A percentile compares a stretch with the other conserved stretches of the same genome.
Evolutionary conservation across 495 filamentous ascomycete species (phyloP).

Genomic region (Clavariopsis aquatica): DNA sequence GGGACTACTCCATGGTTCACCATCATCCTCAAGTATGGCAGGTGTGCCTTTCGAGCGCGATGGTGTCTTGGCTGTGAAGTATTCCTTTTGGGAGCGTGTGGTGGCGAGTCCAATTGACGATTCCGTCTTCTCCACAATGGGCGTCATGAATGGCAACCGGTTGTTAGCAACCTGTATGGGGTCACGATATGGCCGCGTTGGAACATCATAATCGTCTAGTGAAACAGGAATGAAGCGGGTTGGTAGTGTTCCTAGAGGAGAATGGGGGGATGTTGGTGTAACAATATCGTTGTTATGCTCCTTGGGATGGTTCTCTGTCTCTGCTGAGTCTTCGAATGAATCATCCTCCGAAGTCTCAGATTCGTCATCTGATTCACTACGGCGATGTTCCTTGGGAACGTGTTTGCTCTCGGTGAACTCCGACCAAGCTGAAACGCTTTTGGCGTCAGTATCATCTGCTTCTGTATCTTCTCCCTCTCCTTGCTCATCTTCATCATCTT

Average conservation of each 20-base stretch:
- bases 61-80: constrained; percentile 72
- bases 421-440: constrained; percentile 79
- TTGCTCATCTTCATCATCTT: constrained; percentile 50
- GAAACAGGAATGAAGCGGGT: constrained; percentile 66
- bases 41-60: constrained; percentile 55
- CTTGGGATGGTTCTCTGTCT: constrained; percentile 17
- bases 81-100: constrained; percentile 52
- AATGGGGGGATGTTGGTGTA: constrained; percentile 49
- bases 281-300: constrained; percentile 33
- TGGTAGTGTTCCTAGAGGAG: constrained; percentile 44
- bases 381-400: constrained; percentile 54
- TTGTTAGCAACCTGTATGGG: constrained; percentile 75
- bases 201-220: constrained; percentile 79
- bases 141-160: constrained; percentile 95
- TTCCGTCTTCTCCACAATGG: constrained; percentile 94
- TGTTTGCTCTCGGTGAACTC: constrained; percentile 77
- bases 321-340: constrained; percentile 14
- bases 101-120: constrained; percentile 71
- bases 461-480: constrained; percentile 52
- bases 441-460: constrained; percentile 51
- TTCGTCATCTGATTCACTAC: constrained; percentile 37
- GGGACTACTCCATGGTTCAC: constrained; percentile 68
- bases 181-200: constrained; percentile 73
- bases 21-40: constrained; percentile 50
- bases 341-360: constrained; percentile 21